A percentile compares a stretch with the other conserved stretches of the same genome.
These are phyloP conservation scores for Oryza punctata DNA, from an alignment of 176 grass and related monocot species.

Conservation along the genomic window DNA sequence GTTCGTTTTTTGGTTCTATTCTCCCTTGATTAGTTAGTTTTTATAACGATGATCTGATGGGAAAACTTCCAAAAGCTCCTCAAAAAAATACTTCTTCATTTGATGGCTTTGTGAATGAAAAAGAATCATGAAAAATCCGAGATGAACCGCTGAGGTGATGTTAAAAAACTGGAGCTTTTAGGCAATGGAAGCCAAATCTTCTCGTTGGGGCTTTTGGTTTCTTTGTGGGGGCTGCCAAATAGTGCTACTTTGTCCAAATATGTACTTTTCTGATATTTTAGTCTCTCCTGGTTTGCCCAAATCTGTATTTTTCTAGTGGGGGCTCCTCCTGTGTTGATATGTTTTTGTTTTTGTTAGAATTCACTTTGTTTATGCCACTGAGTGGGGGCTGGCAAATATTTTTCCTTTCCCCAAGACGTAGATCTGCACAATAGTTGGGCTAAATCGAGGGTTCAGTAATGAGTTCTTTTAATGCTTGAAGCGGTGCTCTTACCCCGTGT, in stretches of 20 bases:
- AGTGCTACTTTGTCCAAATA: slow-evolving; percentile 5
- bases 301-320: slow-evolving; percentile 28
- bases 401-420: not conserved
- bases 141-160: not conserved
- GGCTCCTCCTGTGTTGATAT: slow-evolving; percentile 19
- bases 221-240: slow-evolving; percentile 31
- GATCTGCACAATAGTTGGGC: slow-evolving; percentile 24
- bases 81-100: not conserved
- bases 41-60: not conserved
- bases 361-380: slow-evolving; percentile 31
- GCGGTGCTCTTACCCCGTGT: slow-evolving; percentile 34
- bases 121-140: not conserved
- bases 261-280: slow-evolving; percentile 32
- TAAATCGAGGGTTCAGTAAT: slow-evolving; percentile 14
- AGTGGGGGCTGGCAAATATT: slow-evolving; percentile 38
- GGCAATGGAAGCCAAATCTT: slow-evolving; percentile 20
- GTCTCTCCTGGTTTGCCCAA: slow-evolving; percentile 10
- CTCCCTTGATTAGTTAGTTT: not conserved
- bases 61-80: not conserved
- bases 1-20: not conserved
- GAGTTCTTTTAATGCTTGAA: slow-evolving; percentile 35
- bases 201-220: not conserved
- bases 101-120: not conserved
- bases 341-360: slow-evolving; percentile 18
- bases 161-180: not conserved